Percentiles rank a stretch among this genome's conserved stretches.
These are phyloP conservation scores for Arthrobotrys megalospora DNA, from an alignment of 2,329 filamentous ascomycete genomes.

Conservation along the genomic window DNA sequence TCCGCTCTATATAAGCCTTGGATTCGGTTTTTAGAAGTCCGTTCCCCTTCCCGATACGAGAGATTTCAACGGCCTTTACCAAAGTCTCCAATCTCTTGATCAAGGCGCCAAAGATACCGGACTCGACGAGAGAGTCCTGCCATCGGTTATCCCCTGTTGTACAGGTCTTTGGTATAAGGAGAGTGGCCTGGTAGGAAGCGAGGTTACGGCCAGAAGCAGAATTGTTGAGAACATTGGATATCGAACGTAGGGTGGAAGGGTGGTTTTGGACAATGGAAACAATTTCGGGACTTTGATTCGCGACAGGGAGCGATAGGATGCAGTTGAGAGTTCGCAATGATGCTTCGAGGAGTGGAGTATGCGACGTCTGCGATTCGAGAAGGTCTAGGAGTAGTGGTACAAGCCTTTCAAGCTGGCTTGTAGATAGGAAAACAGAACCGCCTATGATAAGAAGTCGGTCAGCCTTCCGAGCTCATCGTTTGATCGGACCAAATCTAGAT, in stretches of 20 bases:
- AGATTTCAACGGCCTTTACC: slow-evolving; percentile 71
- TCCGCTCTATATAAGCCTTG: slow-evolving; percentile 75
- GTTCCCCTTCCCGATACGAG: slow-evolving; percentile 29
- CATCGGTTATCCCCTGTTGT: slow-evolving; percentile 54
- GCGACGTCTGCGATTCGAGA: slow-evolving; percentile 77
- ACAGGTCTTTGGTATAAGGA: slow-evolving; percentile 69
- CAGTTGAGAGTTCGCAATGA: slow-evolving; percentile 81
- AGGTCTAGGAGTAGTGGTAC: slow-evolving; percentile 77
- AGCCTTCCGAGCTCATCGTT: not conserved
- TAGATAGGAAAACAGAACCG: slow-evolving; percentile 80
- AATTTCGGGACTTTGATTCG: slow-evolving; percentile 30
- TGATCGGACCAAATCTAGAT: not conserved
- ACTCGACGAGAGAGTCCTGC: slow-evolving; percentile 79
- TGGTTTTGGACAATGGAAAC: slow-evolving; percentile 48
- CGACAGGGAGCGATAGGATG: slow-evolving; percentile 59
- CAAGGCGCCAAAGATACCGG: slow-evolving; percentile 83
- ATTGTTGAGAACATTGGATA: slow-evolving; percentile 70
- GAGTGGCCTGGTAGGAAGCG: slow-evolving; percentile 76
- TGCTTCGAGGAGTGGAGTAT: slow-evolving; percentile 78
- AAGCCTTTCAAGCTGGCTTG: slow-evolving; percentile 35
- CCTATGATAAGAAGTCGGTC: slow-evolving; percentile 70
- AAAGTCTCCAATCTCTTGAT: slow-evolving; percentile 81
- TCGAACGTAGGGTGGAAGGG: slow-evolving; percentile 38
- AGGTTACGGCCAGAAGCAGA: slow-evolving; percentile 75
- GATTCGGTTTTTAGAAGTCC: slow-evolving; percentile 46